Base-by-base conservation (phyloP, 192 early-diverging fungal species). In the Borealophlyctis nickersoniae region DNA sequence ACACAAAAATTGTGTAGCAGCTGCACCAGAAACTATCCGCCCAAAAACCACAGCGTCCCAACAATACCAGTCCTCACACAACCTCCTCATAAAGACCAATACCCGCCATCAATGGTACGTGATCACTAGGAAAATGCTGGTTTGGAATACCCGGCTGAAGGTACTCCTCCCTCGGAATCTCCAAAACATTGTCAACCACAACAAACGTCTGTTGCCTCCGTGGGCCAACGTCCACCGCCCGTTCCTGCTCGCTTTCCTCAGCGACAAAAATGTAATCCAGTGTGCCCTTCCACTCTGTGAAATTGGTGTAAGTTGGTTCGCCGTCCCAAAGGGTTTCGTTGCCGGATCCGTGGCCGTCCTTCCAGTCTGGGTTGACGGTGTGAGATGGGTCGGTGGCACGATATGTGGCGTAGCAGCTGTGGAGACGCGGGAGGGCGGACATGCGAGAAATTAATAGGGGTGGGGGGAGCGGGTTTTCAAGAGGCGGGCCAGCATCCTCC, bases 61-160 rank as follows among this genome's bases (percentile, higher is more conserved):
- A n/a, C n/a, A n/a, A n/a, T 62, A 62, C 51, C 53, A 31, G 32
- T 64, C 49, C 39, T 36, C 31, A 35, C 16, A 14, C 45, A 16
- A 14, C 24, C 1, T 52, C 45, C 50, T 39, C 16, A 58, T 58
- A 45, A 45, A 73, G 51, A 28, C 13, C 24, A 36, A 73, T 1
- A 45, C 59, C 62, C 19, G 72, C 71, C 60, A 76, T 70, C 2
- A 76, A 26, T 7, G 70, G 30, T 13, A 76, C 22, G 62, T 78
- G 76, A 51, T 78, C 76, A 27, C 56, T 61, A 16, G 69, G 65
- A 56, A 69, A 75, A 13, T 66, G 28, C 5, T 22, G 2, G 58
- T 74, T 78, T 2, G 76, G 76, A 30, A 78, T 36, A 4, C 72
- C 76, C 0, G 76, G 76, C 49, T 71, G 66, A 59, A 78, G 36